Percentiles rank a stretch among this genome's conserved stretches.
phyloP scores from a whole-genome alignment of 257 asterid species.

The Plantago ovata region DNA sequence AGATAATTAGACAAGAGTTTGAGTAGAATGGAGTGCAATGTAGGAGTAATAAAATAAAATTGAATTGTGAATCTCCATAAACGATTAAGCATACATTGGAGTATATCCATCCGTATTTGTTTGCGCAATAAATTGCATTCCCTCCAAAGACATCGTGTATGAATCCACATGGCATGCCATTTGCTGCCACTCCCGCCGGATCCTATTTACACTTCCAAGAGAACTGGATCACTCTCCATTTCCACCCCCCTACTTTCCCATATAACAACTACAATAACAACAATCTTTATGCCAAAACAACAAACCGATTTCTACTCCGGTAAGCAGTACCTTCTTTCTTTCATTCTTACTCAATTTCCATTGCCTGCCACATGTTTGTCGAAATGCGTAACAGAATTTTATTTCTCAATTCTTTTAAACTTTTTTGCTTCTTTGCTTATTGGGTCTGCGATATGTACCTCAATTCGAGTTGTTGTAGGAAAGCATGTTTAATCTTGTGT shows the following conservation, averaged over 20 bases:
- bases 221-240: neutral
- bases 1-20: neutral
- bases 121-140: neutral
- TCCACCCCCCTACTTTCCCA: too few relatives aligned
- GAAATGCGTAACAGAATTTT: conserved; percentile 22
- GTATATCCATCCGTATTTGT: too few relatives aligned
- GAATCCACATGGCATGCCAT: too few relatives aligned
- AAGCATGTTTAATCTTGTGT: too few relatives aligned
- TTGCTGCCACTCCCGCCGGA: conserved; percentile 3
- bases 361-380: conserved; percentile 22
- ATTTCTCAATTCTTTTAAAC: too few relatives aligned
- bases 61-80: conserved; percentile 20
- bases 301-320: conserved; percentile 10
- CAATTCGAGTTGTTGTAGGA: too few relatives aligned
- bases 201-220: conserved; percentile 23
- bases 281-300: neutral
- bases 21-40: neutral
- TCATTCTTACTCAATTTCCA: too few relatives aligned
- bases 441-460: too few relatives aligned
- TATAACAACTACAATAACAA: too few relatives aligned
- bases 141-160: neutral
- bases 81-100: neutral
- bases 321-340: neutral
- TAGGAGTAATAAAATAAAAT: neutral
- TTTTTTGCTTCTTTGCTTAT: too few relatives aligned